These are phyloP conservation scores for Populus ilicifolia DNA, from an alignment of 345 rosid species.

Conservation along the genomic window DNA sequence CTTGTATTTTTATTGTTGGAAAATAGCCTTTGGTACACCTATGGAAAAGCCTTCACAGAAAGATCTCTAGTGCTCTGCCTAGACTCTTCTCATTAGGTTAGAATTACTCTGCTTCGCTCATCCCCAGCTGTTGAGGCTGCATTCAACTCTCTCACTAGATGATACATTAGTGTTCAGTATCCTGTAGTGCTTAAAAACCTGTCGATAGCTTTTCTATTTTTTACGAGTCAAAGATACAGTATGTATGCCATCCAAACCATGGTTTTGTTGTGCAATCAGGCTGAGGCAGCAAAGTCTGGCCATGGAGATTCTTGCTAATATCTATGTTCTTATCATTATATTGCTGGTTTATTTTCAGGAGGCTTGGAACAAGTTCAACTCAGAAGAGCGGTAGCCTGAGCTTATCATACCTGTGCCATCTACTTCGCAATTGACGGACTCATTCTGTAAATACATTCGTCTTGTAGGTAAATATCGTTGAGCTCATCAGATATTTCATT, in stretches of 20 bases:
- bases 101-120: not conserved
- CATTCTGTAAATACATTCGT: slow-evolving; percentile 23
- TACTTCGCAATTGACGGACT: not conserved
- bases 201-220: not conserved
- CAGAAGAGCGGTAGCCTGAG: slow-evolving; percentile 74
- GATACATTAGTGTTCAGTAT: not conserved
- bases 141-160: not conserved
- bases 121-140: not conserved
- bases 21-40: not conserved
- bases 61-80: not conserved
- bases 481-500: not conserved
- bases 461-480: slow-evolving; percentile 25
- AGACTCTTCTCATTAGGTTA: not conserved
- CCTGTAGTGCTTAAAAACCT: not conserved
- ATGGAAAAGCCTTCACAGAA: not conserved
- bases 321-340: not conserved
- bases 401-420: not conserved
- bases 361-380: slow-evolving; percentile 93
- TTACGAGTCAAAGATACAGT: not conserved
- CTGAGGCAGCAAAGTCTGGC: not conserved
- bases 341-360: slow-evolving; percentile 50
- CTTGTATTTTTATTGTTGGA: not conserved
- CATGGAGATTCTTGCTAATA: not conserved
- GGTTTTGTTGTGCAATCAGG: not conserved
- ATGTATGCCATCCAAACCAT: not conserved